Evolutionary conservation across 2,329 filamentous ascomycete species (phyloP), one percentile per base, ranked within the genome.

Genomic region (Aspergillus neotritici): DNA sequence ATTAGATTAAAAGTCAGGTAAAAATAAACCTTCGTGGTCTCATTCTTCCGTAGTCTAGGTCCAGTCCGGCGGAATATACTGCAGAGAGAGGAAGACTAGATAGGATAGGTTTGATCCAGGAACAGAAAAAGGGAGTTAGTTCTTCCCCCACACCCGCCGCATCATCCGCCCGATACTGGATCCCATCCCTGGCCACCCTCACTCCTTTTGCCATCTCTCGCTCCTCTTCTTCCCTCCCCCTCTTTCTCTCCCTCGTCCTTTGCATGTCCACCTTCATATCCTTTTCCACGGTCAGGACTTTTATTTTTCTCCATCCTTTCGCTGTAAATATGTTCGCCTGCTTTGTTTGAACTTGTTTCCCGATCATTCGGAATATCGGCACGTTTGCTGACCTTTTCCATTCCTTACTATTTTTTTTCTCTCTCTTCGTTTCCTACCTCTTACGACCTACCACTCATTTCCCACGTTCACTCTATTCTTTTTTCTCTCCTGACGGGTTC

Each of bases 291-390:
- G 7, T 8, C 7, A 25, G 21, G 21, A 25, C 41, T 41, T 47
- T 36, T 34, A 37, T 29, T 42, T 31, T 34, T 34, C 31, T 28
- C 8, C 21, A 31, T 29, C 32, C 25, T 17, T 14, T 34, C 25
- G 5, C 31, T 49, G 43, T 48, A 53, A 53, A 49, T 48, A 53
- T 54, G 52, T 31, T 47, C 46, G 34, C 29, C 37, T 37, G 43
- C 30, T 41, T 29, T 31, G 38, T 40, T 34, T 51, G 30, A 51
- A 41, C 34, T 37, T 31, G 42, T 44, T 35, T 37, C 37, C 41
- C 41, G 34, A 45, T 34, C 43, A 12, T 21, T 15, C 46, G 47
- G 48, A 50, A 49, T 28, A 37, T 53, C 37, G 47, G 48, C 51
- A 31, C 47, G 47, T 39, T 39, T 25, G 28, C 40, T 44, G 48